Evolutionary conservation across 148 eudicot species (phyloP).

Genomic region (Polygonum maritimum): DNA sequence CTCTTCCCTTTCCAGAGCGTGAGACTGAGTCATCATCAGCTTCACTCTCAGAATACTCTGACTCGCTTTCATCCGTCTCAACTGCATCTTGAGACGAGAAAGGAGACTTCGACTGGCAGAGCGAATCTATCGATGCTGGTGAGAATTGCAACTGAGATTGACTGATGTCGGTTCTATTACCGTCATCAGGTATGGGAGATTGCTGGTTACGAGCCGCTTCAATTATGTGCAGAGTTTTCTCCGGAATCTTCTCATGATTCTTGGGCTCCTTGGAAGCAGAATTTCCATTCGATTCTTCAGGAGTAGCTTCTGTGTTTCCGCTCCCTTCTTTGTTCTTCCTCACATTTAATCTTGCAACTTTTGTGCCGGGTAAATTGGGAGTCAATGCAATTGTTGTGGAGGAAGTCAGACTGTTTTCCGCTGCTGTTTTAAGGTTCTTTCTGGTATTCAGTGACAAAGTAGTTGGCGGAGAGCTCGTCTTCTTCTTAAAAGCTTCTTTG

Average conservation of each 20-base stretch:
- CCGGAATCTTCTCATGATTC: constrained; percentile 23
- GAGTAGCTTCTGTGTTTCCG: constrained; percentile 17
- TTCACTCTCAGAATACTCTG: constrained; percentile 27
- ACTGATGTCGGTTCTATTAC: constrained; percentile 4
- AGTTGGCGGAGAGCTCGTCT: constrained; percentile 15
- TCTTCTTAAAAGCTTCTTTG: constrained; percentile 23
- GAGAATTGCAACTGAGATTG: constrained; percentile 28
- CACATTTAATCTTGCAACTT: constrained; percentile 15
- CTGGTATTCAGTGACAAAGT: constrained; percentile 18
- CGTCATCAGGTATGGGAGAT: constrained; percentile 12
- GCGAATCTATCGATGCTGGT: constrained; percentile 23
- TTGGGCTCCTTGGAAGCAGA: constrained; percentile 17
- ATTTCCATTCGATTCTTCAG: constrained; percentile 22
- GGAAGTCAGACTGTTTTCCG: constrained; percentile 22
- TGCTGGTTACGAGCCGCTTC: constrained; percentile 19
- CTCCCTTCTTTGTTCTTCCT: constrained; percentile 21
- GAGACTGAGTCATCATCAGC: constrained; percentile 26
- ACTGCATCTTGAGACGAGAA: constrained; percentile 35
- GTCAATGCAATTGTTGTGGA: constrained; percentile 14
- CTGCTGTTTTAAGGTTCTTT: constrained; percentile 23
- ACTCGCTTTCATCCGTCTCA: constrained; percentile 18
- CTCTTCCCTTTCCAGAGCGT: constrained; percentile 9
- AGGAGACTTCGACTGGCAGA: constrained; percentile 18
- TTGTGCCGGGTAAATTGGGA: constrained; percentile 15
- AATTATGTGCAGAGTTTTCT: constrained; percentile 51